Evolutionary conservation across 2,329 filamentous ascomycete genomes (phyloP).

Genomic region (Cryphonectria radicalis): DNA sequence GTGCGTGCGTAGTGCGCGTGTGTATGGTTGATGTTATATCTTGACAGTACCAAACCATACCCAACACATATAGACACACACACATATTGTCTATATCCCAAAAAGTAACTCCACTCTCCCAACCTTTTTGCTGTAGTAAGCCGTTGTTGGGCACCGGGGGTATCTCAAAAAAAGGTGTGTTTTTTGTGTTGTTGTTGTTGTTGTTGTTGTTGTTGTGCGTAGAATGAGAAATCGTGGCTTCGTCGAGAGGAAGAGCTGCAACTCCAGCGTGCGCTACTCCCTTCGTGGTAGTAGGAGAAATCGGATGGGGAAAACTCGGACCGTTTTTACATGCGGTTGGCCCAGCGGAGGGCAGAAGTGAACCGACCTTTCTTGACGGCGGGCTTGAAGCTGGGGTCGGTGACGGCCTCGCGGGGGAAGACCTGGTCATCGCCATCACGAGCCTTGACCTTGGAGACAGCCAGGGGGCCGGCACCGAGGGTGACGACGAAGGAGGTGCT

Average conservation of each 20-base stretch:
- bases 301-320: not conserved
- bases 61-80: not conserved
- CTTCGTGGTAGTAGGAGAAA: not conserved
- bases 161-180: conserved; percentile 15
- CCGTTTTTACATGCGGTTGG: conserved; percentile 3
- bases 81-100: conserved; percentile 7
- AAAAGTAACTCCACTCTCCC: conserved; percentile 26
- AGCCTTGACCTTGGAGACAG: conserved; percentile 26
- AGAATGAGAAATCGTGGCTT: conserved; percentile 28
- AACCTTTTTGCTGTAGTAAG: conserved; percentile 13
- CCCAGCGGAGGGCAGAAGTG: conserved; percentile 17
- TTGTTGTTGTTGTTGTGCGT: not conserved
- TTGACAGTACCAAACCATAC: not conserved
- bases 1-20: too few relatives aligned
- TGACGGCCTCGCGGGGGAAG: conserved; percentile 29
- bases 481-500: conserved; percentile 56
- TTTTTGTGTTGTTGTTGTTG: not conserved
- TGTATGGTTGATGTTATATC: too few relatives aligned
- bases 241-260: conserved; percentile 27
- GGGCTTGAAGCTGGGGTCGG: conserved; percentile 24
- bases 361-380: conserved; percentile 17
- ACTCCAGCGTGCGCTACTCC: conserved; percentile 28
- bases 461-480: conserved; percentile 45
- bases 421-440: conserved; percentile 22
- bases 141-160: conserved; percentile 23